These are phyloP conservation scores for Hymenoscyphus albidus DNA, from an alignment of 2,329 filamentous ascomycete genomes.

Conservation along the genomic window DNA sequence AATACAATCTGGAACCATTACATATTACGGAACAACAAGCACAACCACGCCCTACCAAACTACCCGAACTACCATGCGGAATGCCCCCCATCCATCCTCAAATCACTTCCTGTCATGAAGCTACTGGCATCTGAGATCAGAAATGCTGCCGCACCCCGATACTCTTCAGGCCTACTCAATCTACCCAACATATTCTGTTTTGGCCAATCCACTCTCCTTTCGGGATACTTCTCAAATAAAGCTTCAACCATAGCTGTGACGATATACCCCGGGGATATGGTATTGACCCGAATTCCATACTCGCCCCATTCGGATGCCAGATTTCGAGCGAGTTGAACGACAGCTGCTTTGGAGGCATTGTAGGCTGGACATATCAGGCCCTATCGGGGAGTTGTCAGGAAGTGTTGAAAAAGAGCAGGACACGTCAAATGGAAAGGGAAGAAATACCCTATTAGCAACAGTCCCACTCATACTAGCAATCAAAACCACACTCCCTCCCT, in stretches of 20 bases:
- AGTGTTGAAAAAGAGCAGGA: background rate
- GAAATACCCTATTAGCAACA: constrained; percentile 62
- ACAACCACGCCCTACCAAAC: background rate
- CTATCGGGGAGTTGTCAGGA: constrained; percentile 31
- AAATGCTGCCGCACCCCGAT: constrained; percentile 67
- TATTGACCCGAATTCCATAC: constrained; percentile 71
- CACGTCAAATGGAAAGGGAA: background rate
- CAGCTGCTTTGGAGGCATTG: constrained; percentile 72
- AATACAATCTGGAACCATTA: background rate
- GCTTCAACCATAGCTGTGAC: constrained; percentile 79
- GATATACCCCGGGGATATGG: constrained; percentile 76
- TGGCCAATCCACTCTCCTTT: constrained; percentile 65
- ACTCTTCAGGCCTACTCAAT: constrained; percentile 64
- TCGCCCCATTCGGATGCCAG: constrained; percentile 69
- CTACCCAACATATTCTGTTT: constrained; percentile 80
- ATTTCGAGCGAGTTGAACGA: constrained; percentile 67
- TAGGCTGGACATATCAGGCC: constrained; percentile 62
- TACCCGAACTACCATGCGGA: constrained; percentile 47
- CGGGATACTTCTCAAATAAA: constrained; percentile 72
- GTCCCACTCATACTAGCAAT: constrained; percentile 69
- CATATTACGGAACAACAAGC: background rate
- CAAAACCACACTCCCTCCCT: constrained; percentile 59
- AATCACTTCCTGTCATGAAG: constrained; percentile 59
- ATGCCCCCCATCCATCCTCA: constrained; percentile 33
- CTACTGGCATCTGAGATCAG: constrained; percentile 63